Conservation (phyloP, 768 basidiomycete species). For the Suillus decipiens region DNA sequence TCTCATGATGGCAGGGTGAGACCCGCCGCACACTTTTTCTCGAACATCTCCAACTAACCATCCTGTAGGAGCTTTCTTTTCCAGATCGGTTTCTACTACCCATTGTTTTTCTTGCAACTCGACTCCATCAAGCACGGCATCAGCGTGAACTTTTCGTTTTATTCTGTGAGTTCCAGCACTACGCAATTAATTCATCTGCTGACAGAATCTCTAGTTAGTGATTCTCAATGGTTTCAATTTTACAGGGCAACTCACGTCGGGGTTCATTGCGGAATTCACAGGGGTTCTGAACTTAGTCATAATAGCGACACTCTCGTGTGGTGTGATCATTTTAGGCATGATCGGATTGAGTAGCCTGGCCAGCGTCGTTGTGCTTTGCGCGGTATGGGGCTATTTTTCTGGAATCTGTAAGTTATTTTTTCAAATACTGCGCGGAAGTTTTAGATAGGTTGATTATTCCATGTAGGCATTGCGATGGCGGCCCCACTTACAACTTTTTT, state of each 20-base stretch:
- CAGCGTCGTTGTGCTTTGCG: constrained; percentile 42
- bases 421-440: not conserved
- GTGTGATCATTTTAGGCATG: constrained; percentile 45
- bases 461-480: constrained; percentile 38
- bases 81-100: constrained; percentile 36
- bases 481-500: constrained; percentile 46
- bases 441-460: not conserved
- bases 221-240: constrained; percentile 54
- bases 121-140: constrained; percentile 53
- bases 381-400: constrained; percentile 52
- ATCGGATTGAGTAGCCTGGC: constrained; percentile 40
- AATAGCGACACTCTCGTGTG: constrained; percentile 33
- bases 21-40: not conserved
- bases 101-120: constrained; percentile 60
- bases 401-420: constrained; percentile 40
- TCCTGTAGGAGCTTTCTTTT: constrained; percentile 21
- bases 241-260: constrained; percentile 49
- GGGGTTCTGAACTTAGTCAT: constrained; percentile 48
- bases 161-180: constrained; percentile 38
- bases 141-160: constrained; percentile 48
- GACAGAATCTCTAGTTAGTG: constrained; percentile 37
- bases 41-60: not conserved
- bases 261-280: constrained; percentile 37
- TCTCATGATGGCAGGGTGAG: constrained; percentile 26
- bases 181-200: constrained; percentile 8